Conservation (phyloP, 495 filamentous ascomycete genomes). For the Neurospora sp. region DNA sequence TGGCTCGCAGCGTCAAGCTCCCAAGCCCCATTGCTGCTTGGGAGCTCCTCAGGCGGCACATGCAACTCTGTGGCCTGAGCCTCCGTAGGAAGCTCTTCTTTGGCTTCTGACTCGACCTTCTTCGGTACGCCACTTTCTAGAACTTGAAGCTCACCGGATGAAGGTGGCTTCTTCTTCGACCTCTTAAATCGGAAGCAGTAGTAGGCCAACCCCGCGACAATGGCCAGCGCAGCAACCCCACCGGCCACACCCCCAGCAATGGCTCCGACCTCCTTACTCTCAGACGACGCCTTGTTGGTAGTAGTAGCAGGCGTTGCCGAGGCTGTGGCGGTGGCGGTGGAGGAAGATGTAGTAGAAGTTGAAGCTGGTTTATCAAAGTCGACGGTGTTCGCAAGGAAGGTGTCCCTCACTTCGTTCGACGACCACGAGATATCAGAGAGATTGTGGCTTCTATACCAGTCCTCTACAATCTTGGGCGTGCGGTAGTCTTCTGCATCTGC, state of each 20-base stretch:
- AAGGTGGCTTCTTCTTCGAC: background rate
- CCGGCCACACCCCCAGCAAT: background rate
- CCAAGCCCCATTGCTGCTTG: background rate
- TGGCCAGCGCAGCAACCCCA: background rate
- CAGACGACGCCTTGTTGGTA: background rate
- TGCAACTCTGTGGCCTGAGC: background rate
- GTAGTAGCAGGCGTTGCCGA: background rate
- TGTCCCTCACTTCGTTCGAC: no score
- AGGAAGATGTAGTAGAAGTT: no score
- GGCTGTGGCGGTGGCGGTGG: no score
- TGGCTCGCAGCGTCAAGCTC: background rate
- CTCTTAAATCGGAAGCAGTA: background rate
- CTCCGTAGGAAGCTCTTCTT: background rate
- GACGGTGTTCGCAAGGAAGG: no score
- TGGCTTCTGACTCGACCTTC: background rate
- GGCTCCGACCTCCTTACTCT: background rate
- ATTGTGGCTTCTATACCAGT: slow-evolving; percentile 15
- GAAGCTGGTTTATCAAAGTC: no score
- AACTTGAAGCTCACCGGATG: background rate
- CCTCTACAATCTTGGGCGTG: slow-evolving; percentile 15
- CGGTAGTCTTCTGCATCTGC: slow-evolving; percentile 23
- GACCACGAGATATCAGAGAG: no score
- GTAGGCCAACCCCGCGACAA: background rate
- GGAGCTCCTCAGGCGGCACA: background rate
- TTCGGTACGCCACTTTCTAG: background rate